Evolutionary conservation across 495 filamentous ascomycete genomes (phyloP), one percentile per base, ranked within the genome.

Genomic region (Oidiodendron maius): DNA sequence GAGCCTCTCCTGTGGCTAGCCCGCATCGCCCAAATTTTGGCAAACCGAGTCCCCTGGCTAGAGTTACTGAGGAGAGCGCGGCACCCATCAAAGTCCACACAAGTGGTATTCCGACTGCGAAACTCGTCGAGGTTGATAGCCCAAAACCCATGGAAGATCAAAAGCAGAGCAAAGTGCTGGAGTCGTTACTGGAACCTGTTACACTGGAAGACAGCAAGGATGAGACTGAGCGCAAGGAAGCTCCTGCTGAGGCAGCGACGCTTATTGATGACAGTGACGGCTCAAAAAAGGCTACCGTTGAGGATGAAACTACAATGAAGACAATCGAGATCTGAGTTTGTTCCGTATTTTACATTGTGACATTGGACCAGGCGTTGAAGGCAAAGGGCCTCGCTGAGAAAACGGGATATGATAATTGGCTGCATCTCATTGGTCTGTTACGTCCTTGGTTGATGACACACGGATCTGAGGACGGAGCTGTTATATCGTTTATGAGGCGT

Each of bases 311-410:
- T 40, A 62, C 64, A 18, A 77, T 80, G 75, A 80, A 78, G 62
- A 75, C 71, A 34, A 78, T 80, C 56, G 75, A 80, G 62, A 80
- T 80, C 46, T 80, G 45, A 57, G 22, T 22, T 18, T 23, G 10
- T 25, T 16, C 50, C n/a, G n/a, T n/a, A n/a, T 45, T 50, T 49
- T 46, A 32, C 21, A 39, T 51, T 58, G 24, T 30, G 21, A 44
- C 40, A 44, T 50, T 38, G 44, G 30, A 42, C 42, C 53, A 43
- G 53, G 57, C 52, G 52, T 56, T 56, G 21, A 17, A 24, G 52
- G 57, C 50, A 53, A 22, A 9, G 40, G n/a, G 28, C 16, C 25
- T 24, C 36, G 47, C 23, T 34, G 28, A 45, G 42, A 50, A 50
- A 44, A 43, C 36, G 45, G 47, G 36, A 35, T 32, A 50, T 51